phyloP scores from a whole-genome alignment of 2,329 filamentous ascomycete genomes.

The Alternaria brassicae region DNA sequence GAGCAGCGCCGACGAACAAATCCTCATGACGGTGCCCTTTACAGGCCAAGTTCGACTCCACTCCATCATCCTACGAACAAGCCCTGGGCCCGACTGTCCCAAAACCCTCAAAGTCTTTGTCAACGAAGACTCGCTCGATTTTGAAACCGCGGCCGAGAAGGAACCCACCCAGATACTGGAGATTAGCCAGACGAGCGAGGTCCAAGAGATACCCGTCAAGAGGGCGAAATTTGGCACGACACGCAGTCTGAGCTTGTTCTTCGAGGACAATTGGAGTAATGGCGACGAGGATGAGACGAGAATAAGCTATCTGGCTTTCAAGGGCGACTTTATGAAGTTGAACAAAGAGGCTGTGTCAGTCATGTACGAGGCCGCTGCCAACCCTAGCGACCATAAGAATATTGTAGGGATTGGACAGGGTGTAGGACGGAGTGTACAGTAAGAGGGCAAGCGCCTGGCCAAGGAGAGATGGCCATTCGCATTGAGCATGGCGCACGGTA shows the following conservation, averaged over 20 bases:
- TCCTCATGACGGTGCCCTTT: constrained; percentile 93
- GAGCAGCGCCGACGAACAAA: constrained; percentile 89
- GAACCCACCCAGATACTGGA: constrained; percentile 77
- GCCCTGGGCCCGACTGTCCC: constrained; percentile 73
- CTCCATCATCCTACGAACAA: constrained; percentile 83
- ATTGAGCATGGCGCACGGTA: background rate
- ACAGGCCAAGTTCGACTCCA: constrained; percentile 93
- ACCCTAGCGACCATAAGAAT: constrained; percentile 81
- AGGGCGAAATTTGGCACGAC: constrained; percentile 88
- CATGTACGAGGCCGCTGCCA: constrained; percentile 91
- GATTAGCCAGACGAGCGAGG: constrained; percentile 76
- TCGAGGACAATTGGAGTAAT: constrained; percentile 83
- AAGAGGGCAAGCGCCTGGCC: background rate
- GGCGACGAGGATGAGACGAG: constrained; percentile 82
- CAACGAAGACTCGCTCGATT: constrained; percentile 85
- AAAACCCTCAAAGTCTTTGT: constrained; percentile 84
- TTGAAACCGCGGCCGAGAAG: constrained; percentile 73
- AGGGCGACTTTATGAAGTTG: constrained; percentile 89
- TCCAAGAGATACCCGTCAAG: constrained; percentile 88
- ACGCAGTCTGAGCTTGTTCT: constrained; percentile 83
- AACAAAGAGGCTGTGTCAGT: constrained; percentile 84
- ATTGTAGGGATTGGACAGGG: constrained; percentile 50
- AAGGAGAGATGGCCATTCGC: background rate
- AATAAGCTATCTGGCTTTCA: constrained; percentile 87
- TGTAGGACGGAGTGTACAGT: constrained; percentile 47